phyloP scores from a whole-genome alignment of 164 flowering plant genomes.

The Magnolia officinalis region DNA sequence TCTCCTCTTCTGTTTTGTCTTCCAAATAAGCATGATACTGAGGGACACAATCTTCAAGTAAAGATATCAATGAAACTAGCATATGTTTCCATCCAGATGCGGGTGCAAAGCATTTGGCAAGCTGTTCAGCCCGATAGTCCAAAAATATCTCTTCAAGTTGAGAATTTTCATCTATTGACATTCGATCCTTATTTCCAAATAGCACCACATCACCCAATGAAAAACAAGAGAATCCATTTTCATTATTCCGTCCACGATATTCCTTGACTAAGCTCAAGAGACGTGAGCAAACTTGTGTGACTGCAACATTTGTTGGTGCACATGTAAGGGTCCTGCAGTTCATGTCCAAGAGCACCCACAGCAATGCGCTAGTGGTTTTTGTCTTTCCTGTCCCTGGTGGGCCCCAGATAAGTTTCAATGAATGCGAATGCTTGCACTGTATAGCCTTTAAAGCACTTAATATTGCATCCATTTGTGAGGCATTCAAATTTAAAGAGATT shows the following conservation, averaged over 20 bases:
- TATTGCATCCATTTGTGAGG: constrained; percentile 55
- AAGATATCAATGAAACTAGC: constrained; percentile 33
- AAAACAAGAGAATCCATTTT: background rate
- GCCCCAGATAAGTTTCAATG: constrained; percentile 65
- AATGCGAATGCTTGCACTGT: constrained; percentile 25
- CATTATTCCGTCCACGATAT: background rate
- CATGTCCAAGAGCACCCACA: constrained; percentile 32
- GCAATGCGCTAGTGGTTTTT: constrained; percentile 43
- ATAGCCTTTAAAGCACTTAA: constrained; percentile 22
- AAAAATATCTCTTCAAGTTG: constrained; percentile 5
- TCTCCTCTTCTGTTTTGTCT: constrained; percentile 19
- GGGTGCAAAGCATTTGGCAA: constrained; percentile 38
- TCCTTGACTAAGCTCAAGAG: constrained; percentile 1
- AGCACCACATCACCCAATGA: background rate
- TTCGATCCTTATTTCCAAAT: background rate
- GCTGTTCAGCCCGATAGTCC: constrained; percentile 15
- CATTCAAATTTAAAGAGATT: constrained; percentile 29
- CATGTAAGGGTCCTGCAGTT: constrained; percentile 37
- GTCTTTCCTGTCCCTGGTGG: constrained; percentile 89
- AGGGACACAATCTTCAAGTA: constrained; percentile 47
- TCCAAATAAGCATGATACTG: constrained; percentile 35
- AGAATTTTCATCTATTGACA: background rate
- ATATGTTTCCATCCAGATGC: constrained; percentile 38
- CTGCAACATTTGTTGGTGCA: constrained; percentile 11
- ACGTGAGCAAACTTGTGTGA: background rate